A percentile compares a stretch with the other conserved stretches of the same genome.
Conservation (phyloP, 2,329 filamentous ascomycete species). For the Mycogone perniciosa region DNA sequence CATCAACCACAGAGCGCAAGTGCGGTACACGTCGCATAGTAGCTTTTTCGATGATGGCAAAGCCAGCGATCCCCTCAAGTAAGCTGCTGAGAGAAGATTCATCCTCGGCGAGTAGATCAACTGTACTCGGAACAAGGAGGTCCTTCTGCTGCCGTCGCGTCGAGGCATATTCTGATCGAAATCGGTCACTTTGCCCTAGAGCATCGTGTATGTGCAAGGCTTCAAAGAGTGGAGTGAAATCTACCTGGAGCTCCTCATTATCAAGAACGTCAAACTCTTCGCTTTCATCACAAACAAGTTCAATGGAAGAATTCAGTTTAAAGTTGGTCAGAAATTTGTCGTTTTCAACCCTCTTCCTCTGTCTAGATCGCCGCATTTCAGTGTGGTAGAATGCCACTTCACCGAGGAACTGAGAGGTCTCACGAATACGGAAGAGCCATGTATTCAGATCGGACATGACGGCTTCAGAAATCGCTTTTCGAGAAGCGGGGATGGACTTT, state of each 20-base stretch:
- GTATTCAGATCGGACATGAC: slow-evolving; percentile 97
- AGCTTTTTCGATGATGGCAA: slow-evolving; percentile 91
- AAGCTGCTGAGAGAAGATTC: slow-evolving; percentile 82
- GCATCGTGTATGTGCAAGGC: slow-evolving; percentile 95
- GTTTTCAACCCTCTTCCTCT: slow-evolving; percentile 73
- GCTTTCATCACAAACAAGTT: slow-evolving; percentile 88
- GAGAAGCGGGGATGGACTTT: slow-evolving; percentile 86
- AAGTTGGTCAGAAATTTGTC: slow-evolving; percentile 73
- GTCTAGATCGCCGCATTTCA: slow-evolving; percentile 73
- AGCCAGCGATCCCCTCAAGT: slow-evolving; percentile 88
- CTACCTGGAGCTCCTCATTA: slow-evolving; percentile 90
- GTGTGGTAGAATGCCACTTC: slow-evolving; percentile 97
- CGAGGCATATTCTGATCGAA: slow-evolving; percentile 83
- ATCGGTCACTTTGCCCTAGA: slow-evolving; percentile 84
- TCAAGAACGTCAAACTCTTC: slow-evolving; percentile 94
- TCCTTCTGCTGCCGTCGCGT: slow-evolving; percentile 91
- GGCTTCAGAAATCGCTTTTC: slow-evolving; percentile 88
- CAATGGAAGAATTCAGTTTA: slow-evolving; percentile 91
- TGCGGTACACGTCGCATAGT: slow-evolving; percentile 85
- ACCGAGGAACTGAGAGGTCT: slow-evolving; percentile 91
- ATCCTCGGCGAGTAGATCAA: slow-evolving; percentile 76
- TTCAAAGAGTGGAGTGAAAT: slow-evolving; percentile 92
- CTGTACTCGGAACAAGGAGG: slow-evolving; percentile 67
- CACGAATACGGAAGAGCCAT: slow-evolving; percentile 90
- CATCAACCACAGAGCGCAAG: slow-evolving; percentile 74